Conservation (phyloP, 2,329 filamentous ascomycete genomes). For the Alternaria angustiovoidea region DNA sequence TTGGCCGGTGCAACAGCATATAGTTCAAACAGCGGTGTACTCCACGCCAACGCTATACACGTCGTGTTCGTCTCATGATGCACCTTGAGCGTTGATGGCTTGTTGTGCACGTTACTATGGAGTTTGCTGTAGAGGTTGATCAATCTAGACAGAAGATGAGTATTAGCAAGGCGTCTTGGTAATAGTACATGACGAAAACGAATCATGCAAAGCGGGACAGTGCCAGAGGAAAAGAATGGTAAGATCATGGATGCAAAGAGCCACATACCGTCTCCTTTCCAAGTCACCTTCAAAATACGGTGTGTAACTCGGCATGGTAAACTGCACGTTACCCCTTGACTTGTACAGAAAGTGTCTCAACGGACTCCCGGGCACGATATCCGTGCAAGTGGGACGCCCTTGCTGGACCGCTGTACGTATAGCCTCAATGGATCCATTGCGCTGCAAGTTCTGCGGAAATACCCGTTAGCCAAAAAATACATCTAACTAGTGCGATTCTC, state of each 20-base stretch:
- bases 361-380: slow-evolving; percentile 81
- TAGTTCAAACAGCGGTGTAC: slow-evolving; percentile 89
- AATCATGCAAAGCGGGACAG: not conserved
- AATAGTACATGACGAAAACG: not conserved
- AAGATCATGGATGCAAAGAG: not conserved
- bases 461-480: slow-evolving; percentile 14
- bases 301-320: slow-evolving; percentile 84
- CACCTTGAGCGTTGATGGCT: slow-evolving; percentile 84
- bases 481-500: not conserved
- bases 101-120: slow-evolving; percentile 84
- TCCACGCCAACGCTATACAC: slow-evolving; percentile 83
- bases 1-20: slow-evolving; percentile 90
- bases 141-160: slow-evolving; percentile 13
- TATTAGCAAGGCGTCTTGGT: not conserved
- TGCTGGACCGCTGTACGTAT: slow-evolving; percentile 75
- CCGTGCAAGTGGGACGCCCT: slow-evolving; percentile 74
- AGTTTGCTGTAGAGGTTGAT: slow-evolving; percentile 86
- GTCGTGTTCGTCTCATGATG: slow-evolving; percentile 78
- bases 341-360: slow-evolving; percentile 96
- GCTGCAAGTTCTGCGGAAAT: slow-evolving; percentile 60
- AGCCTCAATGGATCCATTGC: slow-evolving; percentile 75
- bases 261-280: slow-evolving; percentile 66
- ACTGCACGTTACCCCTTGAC: slow-evolving; percentile 92
- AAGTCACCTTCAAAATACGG: slow-evolving; percentile 70
- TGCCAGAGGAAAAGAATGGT: not conserved